Evolutionary conservation across 345 rosid genomes (phyloP).

Genomic region (Litchi chinensis): DNA sequence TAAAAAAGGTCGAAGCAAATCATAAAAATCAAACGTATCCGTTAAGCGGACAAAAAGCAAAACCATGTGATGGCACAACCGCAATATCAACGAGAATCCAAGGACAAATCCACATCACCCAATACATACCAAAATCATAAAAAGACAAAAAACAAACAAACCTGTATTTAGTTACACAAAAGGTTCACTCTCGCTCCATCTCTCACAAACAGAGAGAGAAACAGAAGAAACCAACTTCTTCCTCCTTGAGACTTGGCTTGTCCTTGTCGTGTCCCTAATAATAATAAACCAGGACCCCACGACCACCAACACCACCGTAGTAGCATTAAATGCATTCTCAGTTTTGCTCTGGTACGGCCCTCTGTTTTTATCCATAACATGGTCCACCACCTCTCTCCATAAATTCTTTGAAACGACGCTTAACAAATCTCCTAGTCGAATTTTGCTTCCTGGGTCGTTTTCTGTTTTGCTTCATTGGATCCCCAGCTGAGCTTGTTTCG

Average conservation of each 20-base stretch:
- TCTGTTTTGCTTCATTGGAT: slow-evolving; percentile 25
- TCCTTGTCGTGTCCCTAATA: not conserved
- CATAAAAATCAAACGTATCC: not conserved
- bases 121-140: too few relatives aligned
- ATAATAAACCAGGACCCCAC: not conserved
- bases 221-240: not conserved
- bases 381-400: slow-evolving; percentile 7
- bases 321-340: slow-evolving; percentile 9
- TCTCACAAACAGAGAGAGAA: not conserved
- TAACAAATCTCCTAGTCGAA: not conserved
- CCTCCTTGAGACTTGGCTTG: slow-evolving; percentile 13
- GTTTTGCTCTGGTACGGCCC: slow-evolving; percentile 11
- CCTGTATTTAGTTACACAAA: not conserved
- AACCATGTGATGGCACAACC: slow-evolving; percentile 11
- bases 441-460: slow-evolving; percentile 9
- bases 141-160: not conserved
- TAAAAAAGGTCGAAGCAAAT: not conserved
- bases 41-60: not conserved
- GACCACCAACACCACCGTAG: not conserved
- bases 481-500: slow-evolving; percentile 27
- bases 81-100: not conserved
- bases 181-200: not conserved
- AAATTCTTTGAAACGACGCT: not conserved
- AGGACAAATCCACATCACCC: slow-evolving; percentile 11
- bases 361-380: slow-evolving; percentile 22